Evolutionary conservation across 371 early-diverging fungal genomes (phyloP), one percentile per base, ranked within the genome.

Genomic region (Vittaforma corneae): DNA sequence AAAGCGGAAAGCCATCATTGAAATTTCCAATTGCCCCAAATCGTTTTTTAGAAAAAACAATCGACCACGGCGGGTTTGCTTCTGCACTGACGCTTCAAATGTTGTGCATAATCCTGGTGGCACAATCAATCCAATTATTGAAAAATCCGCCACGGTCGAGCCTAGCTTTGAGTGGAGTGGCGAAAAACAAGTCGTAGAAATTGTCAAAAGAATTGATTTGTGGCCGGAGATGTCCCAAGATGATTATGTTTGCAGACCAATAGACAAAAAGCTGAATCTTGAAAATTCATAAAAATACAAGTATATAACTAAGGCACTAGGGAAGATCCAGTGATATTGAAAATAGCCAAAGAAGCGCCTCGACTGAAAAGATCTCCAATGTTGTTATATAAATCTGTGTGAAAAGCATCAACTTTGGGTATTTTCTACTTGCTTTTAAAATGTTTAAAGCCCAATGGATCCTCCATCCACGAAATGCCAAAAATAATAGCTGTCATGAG

Each of bases 401-500:
- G n/a, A n/a, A n/a, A n/a, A n/a, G n/a, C n/a, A n/a, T n/a, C n/a
- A n/a, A n/a, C n/a, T n/a, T n/a, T n/a, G n/a, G n/a, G n/a, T n/a
- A n/a, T n/a, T n/a, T n/a, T n/a, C n/a, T n/a, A n/a, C n/a, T n/a
- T n/a, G n/a, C n/a, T n/a, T n/a, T n/a, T n/a, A n/a, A n/a, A n/a
- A n/a, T n/a, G n/a, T n/a, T n/a, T n/a, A n/a, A n/a, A n/a, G n/a
- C n/a, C n/a, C n/a, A n/a, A n/a, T n/a, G n/a, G n/a, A n/a, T n/a
- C n/a, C n/a, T n/a, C n/a, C n/a, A n/a, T n/a, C n/a, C n/a, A n/a
- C n/a, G n/a, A n/a, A n/a, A n/a, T n/a, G n/a, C n/a, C n/a, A n/a
- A 56, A 56, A 30, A 72, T 50, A 40, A 65, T 77, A 59, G 65
- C 71, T 20, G 73, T 98, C 0, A 85, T 94, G 37, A 90, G 91